Conservation (phyloP, 768 basidiomycete species). For the Pulveroboletus frians region DNA sequence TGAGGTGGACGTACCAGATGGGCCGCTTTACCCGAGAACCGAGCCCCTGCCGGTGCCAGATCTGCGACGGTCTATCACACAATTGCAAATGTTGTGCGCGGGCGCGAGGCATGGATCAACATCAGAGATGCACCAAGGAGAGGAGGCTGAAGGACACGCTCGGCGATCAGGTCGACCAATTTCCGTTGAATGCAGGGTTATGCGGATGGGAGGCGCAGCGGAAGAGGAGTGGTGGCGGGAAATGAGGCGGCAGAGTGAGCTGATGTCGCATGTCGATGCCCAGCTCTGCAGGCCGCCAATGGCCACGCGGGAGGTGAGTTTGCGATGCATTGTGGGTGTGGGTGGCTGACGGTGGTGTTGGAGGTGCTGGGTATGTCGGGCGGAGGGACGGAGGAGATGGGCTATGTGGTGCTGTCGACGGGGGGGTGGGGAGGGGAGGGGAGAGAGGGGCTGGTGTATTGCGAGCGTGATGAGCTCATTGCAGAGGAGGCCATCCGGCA, state of each 20-base stretch:
- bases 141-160: constrained; percentile 27
- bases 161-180: constrained; percentile 29
- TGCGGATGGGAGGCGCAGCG: constrained; percentile 9
- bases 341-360: constrained; percentile 7
- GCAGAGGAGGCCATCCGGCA: constrained; percentile 40
- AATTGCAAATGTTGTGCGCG: constrained; percentile 53
- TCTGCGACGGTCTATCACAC: constrained; percentile 59
- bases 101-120: constrained; percentile 30
- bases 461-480: constrained; percentile 47
- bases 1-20: constrained; percentile 30
- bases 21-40: constrained; percentile 31
- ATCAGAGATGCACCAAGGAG: constrained; percentile 24
- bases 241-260: constrained; percentile 35
- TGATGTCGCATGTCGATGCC: constrained; percentile 53
- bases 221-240: constrained; percentile 24
- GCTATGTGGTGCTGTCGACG: constrained; percentile 40
- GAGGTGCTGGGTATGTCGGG: constrained; percentile 19
- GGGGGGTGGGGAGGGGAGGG: constrained; percentile 3
- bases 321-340: neutral
- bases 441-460: constrained; percentile 28
- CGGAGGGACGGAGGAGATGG: constrained; percentile 41
- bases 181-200: constrained; percentile 29
- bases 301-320: constrained; percentile 40
- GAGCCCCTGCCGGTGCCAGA: constrained; percentile 40
- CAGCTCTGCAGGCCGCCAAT: constrained; percentile 36